Base-by-base conservation (phyloP, 129 eudicot genomes). In the Helichrysum umbraculigerum region DNA sequence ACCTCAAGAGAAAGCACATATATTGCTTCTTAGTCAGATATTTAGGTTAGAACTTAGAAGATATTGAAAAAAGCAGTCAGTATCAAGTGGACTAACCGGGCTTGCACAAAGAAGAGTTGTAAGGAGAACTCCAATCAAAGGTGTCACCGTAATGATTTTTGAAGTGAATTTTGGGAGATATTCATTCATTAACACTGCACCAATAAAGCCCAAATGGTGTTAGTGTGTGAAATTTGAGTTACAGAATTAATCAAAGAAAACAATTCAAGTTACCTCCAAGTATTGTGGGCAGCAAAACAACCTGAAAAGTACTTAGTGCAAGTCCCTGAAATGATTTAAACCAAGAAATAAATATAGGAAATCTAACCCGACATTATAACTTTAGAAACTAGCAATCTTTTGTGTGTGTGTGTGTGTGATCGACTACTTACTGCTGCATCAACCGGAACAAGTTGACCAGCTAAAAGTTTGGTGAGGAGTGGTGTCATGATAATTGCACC, bases 31-130 rank as follows among this genome's bases (percentile, higher is more conserved):
- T 56, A 57, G 44, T 35, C 52, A 62, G 4, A 7, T 30, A n/a
- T 57, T 60, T 63, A 66, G 12, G 14, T 60, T 33, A 17, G 44
- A 60, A 25, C 9, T 60, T 33, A 17, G 44, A 60, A 25, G 28
- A 65, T 15, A 73, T 17, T 10, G 21, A 66, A 47, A 17, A 47
- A 17, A 47, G 17, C 54, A 47, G n/a, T 47, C 16, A 14, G 66
- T 12, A 66, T 12, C 2, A 52, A 15, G 58, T 28, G 78, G 68
- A 86, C 97, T 91, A 87, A 94, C 99, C 42, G 99, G 99, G 66
- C 99, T 94, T n/a, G 99, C 99, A 86, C 97, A 94, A 63, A 94
- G 97, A 80, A 94, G 96, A 64, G 99, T 94, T 29, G 99, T 94
- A 47, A 94, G 89, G 29, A 94, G 82, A 82, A 94, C 99, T 51